phyloP scores from a whole-genome alignment of 345 rosid species.

The Acer negundo region DNA sequence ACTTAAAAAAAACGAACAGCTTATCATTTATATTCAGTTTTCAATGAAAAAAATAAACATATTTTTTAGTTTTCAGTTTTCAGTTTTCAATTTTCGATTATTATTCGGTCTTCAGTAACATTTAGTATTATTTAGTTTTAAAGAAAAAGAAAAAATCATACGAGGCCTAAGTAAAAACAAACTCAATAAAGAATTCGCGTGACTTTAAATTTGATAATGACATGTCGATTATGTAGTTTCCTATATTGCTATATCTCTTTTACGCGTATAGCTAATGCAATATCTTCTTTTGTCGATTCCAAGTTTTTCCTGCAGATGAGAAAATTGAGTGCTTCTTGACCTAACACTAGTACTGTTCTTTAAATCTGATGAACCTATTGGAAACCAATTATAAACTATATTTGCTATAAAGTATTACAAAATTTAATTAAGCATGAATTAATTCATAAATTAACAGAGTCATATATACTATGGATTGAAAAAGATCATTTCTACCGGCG shows the following conservation, averaged over 20 bases:
- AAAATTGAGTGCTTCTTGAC: neutral
- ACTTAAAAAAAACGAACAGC: no score
- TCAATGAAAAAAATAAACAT: no score
- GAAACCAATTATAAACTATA: neutral
- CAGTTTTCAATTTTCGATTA: no score
- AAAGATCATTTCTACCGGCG: neutral
- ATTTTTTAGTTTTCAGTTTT: no score
- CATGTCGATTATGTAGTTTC: neutral
- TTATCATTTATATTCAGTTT: no score
- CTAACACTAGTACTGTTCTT: neutral
- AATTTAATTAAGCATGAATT: no score
- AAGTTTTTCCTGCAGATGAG: neutral
- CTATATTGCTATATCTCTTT: neutral
- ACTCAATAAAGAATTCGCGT: neutral
- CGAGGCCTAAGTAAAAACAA: no score
- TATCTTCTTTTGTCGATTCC: neutral
- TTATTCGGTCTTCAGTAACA: no score
- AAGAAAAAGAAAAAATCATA: no score
- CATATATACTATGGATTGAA: neutral
- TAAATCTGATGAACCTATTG: neutral
- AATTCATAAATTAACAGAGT: neutral
- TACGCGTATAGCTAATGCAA: neutral
- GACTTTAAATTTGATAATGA: neutral
- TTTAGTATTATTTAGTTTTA: no score
- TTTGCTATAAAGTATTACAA: neutral